Conservation (phyloP, 495 filamentous ascomycete genomes). For the Penicillium herquei region DNA sequence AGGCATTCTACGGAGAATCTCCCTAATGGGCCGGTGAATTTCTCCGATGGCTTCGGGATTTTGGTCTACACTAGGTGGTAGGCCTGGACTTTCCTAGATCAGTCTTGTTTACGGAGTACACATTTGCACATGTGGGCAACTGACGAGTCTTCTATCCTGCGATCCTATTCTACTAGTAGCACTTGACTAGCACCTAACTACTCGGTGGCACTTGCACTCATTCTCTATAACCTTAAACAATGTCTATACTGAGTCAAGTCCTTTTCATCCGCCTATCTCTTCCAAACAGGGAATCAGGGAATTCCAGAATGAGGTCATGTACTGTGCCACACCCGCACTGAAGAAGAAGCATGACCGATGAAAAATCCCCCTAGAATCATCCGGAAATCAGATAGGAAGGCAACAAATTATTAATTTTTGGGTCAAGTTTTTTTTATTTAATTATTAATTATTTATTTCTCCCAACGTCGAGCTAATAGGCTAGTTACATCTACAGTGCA, state of each 20-base stretch:
- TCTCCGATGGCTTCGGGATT: too few relatives aligned
- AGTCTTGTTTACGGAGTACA: too few relatives aligned
- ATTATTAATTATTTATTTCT: not conserved
- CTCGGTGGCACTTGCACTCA: too few relatives aligned
- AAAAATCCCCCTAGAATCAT: not conserved
- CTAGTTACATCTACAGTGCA: conserved; percentile 2
- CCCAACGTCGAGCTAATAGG: conserved; percentile 2
- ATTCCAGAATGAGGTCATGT: conserved; percentile 6
- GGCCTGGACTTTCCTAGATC: not conserved
- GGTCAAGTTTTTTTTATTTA: not conserved
- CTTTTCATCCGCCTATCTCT: not conserved
- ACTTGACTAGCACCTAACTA: too few relatives aligned
- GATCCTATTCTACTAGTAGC: too few relatives aligned
- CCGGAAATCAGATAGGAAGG: not conserved
- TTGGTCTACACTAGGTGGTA: not conserved
- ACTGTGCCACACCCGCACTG: conserved; percentile 7
- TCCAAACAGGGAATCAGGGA: not conserved
- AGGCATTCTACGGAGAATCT: too few relatives aligned
- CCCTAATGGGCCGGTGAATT: too few relatives aligned
- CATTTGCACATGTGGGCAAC: too few relatives aligned
- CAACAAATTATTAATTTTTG: not conserved
- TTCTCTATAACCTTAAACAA: too few relatives aligned
- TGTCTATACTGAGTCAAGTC: too few relatives aligned
- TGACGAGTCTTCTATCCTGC: too few relatives aligned
- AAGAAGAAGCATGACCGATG: conserved; percentile 1